Evolutionary conservation across 2,329 filamentous ascomycete species (phyloP), one percentile per base, ranked within the genome.

Genomic region (Geoglossum cookeanum): DNA sequence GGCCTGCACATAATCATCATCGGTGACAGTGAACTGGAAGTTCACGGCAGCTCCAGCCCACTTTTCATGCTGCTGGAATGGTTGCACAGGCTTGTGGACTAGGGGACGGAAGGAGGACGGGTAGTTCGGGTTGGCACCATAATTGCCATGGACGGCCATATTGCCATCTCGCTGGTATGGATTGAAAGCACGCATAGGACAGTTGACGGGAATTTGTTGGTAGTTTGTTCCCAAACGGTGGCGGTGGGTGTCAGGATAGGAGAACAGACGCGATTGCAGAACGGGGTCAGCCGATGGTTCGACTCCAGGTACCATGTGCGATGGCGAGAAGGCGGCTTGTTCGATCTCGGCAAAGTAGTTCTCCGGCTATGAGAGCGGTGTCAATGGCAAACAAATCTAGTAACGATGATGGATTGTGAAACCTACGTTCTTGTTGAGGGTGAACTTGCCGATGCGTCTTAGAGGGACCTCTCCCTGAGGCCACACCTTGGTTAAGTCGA

Each of bases 401-500:
- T 2, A 17, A 39, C 8, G 35, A 11, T 55, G 11, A 35, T 29
- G n/a, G 42, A n/a, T 4, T 15, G 27, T n/a, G 6, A n/a, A 42
- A 57, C 55, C 11, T 56, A 60, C 71, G 65, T 85, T 85, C 66
- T 74, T 73, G 69, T 84, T 83, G 29, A 86, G 74, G 0, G 78
- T 83, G 59, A 86, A 68, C 59, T 75, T 75, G 54, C 81, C 82
- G 57, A 86, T 73, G 51, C 72, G 75, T 17, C 78, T 73, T 11
- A 83, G 71, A 1, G 83, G 82, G 32, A 81, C 78, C 52, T 82
- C 74, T 27, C 68, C 70, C 59, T 84, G 78, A 1, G 81, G 81
- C 81, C 81, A 85, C 63, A 82, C 75, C 68, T 85, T 83, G 55
- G 83, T 86, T 60, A 84, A 69, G 64, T 86, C 83, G 60, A 87